These are phyloP conservation scores for Zygosaccharomyces gambellarensis DNA, from an alignment of 805 yeast genomes.

Conservation along the genomic window DNA sequence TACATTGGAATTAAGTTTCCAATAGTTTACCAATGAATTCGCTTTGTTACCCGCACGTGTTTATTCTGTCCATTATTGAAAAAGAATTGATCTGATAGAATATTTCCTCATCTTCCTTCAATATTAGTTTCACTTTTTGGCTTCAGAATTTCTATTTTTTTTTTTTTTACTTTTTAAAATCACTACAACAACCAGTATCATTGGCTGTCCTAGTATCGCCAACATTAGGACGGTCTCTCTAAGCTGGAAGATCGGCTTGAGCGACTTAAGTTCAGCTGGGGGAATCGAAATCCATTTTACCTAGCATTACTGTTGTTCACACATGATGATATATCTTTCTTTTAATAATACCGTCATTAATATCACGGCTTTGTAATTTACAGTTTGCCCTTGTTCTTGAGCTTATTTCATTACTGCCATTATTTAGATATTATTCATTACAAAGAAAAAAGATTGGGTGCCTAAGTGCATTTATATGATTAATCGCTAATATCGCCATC, in stretches of 20 bases:
- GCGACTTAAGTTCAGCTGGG: slow-evolving; percentile 29
- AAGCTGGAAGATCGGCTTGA: slow-evolving; percentile 26
- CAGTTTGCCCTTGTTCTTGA: too few relatives aligned
- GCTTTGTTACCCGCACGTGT: not conserved
- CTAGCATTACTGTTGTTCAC: slow-evolving; percentile 29
- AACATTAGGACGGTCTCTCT: slow-evolving; percentile 28
- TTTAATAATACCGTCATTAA: too few relatives aligned
- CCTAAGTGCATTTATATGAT: not conserved
- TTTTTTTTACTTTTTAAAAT: not conserved
- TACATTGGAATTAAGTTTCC: too few relatives aligned
- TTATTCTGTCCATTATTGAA: not conserved
- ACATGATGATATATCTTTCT: slow-evolving; percentile 8
- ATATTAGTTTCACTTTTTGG: not conserved
- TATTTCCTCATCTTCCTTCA: not conserved
- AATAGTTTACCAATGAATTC: too few relatives aligned
- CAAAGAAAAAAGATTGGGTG: not conserved
- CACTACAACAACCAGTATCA: slow-evolving; percentile 23
- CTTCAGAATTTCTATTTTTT: not conserved
- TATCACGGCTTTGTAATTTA: not conserved
- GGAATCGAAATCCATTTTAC: slow-evolving; percentile 10
- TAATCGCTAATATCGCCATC: slow-evolving; percentile 33
- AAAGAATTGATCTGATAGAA: too few relatives aligned
- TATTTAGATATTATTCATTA: slow-evolving; percentile 1
- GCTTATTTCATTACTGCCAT: not conserved
- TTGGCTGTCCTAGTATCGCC: slow-evolving; percentile 26